Percentiles rank a stretch among this genome's conserved stretches.
phyloP scores from a whole-genome alignment of 2,329 filamentous ascomycete genomes.

The Fusarium incarnatum region DNA sequence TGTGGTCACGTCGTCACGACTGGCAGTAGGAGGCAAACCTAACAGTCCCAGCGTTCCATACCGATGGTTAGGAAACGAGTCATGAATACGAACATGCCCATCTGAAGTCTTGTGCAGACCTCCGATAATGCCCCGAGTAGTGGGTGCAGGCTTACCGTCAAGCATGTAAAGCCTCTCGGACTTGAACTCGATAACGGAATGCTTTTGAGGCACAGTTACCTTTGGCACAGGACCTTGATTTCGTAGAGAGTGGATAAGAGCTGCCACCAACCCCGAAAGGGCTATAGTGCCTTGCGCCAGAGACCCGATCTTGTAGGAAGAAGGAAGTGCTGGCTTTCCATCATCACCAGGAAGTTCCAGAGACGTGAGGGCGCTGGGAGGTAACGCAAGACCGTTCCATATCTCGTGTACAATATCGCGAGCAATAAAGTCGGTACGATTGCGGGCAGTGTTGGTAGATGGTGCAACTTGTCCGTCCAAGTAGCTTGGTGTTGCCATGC shows the following conservation, averaged over 20 bases:
- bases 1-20: neutral
- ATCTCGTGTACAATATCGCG: neutral
- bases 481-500: too few relatives aligned
- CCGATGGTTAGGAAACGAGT: neutral
- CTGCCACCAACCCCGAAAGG: neutral
- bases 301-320: neutral
- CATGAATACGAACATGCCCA: neutral
- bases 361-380: neutral
- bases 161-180: neutral
- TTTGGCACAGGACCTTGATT: neutral
- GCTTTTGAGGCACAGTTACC: neutral
- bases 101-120: neutral
- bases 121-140: neutral
- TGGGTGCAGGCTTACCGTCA: neutral
- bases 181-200: neutral
- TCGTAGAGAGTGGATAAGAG: neutral
- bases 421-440: neutral
- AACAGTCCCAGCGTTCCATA: neutral
- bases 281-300: neutral
- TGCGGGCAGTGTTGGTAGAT: neutral
- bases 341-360: neutral
- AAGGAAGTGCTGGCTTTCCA: neutral
- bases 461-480: neutral
- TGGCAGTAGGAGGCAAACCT: neutral
- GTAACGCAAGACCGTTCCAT: neutral